Evolutionary conservation across 1,139 yeast species (phyloP).

Genomic region (Sugiyamaella sp.): DNA sequence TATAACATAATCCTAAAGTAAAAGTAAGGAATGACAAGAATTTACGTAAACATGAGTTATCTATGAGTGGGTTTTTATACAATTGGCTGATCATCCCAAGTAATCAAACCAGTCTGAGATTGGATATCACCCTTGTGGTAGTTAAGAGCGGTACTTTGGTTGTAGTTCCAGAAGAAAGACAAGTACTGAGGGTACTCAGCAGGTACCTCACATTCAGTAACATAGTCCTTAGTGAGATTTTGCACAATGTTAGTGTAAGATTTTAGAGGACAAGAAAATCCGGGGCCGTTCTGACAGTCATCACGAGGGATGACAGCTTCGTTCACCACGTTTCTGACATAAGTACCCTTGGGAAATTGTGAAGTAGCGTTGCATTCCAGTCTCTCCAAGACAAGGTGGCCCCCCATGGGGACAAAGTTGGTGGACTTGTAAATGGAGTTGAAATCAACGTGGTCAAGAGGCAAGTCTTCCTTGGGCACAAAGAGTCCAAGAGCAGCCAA

Average conservation of each 20-base stretch:
- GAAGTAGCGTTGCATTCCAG: slow-evolving; percentile 43
- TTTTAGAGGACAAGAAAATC: slow-evolving; percentile 56
- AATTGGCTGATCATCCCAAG: slow-evolving; percentile 25
- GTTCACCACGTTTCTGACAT: slow-evolving; percentile 57
- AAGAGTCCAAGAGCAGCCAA: slow-evolving; percentile 57
- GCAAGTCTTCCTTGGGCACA: slow-evolving; percentile 39
- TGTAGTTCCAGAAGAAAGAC: slow-evolving; percentile 41
- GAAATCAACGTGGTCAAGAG: slow-evolving; percentile 45
- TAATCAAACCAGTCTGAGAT: slow-evolving; percentile 27
- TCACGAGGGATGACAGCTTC: slow-evolving; percentile 63
- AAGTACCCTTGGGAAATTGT: slow-evolving; percentile 36
- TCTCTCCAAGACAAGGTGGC: slow-evolving; percentile 56
- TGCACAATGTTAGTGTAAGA: slow-evolving; percentile 42
- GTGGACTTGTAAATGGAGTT: slow-evolving; percentile 50
- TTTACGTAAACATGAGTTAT: neutral
- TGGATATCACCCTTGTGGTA: slow-evolving; percentile 37
- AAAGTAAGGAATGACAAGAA: neutral
- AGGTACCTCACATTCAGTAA: slow-evolving; percentile 34
- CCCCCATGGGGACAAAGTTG: slow-evolving; percentile 61
- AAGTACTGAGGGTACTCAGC: slow-evolving; percentile 35
- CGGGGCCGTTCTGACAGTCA: slow-evolving; percentile 56
- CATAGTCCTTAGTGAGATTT: slow-evolving; percentile 27
- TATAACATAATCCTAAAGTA: neutral
- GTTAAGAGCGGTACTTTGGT: slow-evolving; percentile 33
- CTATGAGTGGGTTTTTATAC: neutral